phyloP scores from a whole-genome alignment of 2,329 filamentous ascomycete genomes.

The Ramichloridium luteum region DNA sequence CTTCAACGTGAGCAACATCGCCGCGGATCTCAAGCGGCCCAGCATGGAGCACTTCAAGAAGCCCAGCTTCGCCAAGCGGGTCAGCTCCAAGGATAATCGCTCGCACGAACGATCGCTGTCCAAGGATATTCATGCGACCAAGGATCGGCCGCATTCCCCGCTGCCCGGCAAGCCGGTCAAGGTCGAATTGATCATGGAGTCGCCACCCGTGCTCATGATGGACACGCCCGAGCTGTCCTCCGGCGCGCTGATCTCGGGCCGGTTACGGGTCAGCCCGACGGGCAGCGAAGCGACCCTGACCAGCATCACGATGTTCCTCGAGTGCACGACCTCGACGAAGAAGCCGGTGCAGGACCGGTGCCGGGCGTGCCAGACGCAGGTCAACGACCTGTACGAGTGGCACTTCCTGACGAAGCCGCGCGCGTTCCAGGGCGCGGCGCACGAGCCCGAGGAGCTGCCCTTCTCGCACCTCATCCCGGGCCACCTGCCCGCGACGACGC shows the following conservation, averaged over 20 bases:
- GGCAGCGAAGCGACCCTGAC: conserved; percentile 54
- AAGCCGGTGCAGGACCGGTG: conserved; percentile 72
- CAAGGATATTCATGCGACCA: conserved; percentile 17
- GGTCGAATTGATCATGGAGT: conserved; percentile 60
- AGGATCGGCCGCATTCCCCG: conserved; percentile 11
- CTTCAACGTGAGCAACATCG: conserved; percentile 19
- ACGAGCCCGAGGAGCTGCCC: conserved; percentile 64
- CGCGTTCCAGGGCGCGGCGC: conserved; percentile 30
- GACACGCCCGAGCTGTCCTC: conserved; percentile 62
- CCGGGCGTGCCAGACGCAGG: conserved; percentile 58
- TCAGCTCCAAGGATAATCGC: conserved; percentile 2
- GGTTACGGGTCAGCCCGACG: conserved; percentile 60
- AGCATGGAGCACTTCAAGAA: conserved; percentile 11
- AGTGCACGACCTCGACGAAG: conserved; percentile 62
- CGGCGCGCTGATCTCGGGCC: conserved; percentile 75
- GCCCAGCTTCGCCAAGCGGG: conserved; percentile 9
- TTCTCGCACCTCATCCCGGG: conserved; percentile 81
- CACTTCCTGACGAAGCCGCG: conserved; percentile 51
- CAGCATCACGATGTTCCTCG: conserved; percentile 59
- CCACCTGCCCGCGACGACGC: conserved; percentile 70
- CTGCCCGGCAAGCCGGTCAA: conserved; percentile 32
- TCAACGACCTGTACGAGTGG: conserved; percentile 67
- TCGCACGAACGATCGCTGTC: conserved; percentile 18
- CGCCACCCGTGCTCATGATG: conserved; percentile 74
- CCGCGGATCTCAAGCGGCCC: conserved; percentile 24